These are phyloP conservation scores for Asterophora parasitica DNA, from an alignment of 768 basidiomycete genomes.

Conservation along the genomic window DNA sequence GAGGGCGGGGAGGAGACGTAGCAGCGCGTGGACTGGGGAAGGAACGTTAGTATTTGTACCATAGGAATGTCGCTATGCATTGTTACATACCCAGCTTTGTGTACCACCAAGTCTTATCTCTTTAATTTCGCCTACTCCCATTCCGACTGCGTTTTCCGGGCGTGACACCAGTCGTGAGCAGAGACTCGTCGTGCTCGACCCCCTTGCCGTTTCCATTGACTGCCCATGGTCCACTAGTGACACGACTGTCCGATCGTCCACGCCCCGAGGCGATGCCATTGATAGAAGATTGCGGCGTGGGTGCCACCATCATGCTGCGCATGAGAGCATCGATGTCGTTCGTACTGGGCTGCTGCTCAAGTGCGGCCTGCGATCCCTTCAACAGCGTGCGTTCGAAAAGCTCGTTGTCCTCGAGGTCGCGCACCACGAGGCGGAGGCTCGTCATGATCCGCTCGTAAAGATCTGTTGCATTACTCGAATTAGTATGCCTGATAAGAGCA, in stretches of 20 bases:
- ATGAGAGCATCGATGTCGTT: constrained; percentile 46
- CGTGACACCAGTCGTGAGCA: constrained; percentile 8
- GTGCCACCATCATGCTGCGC: constrained; percentile 46
- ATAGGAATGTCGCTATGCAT: not conserved
- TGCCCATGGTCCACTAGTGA: constrained; percentile 32
- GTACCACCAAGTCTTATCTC: not conserved
- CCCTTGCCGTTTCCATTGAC: constrained; percentile 21
- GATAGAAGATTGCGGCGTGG: constrained; percentile 11
- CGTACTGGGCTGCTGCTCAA: constrained; percentile 38
- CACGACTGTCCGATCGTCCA: constrained; percentile 11
- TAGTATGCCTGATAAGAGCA: not conserved
- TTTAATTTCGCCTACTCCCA: constrained; percentile 15
- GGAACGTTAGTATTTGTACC: not conserved
- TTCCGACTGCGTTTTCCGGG: constrained; percentile 20
- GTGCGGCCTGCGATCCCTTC: constrained; percentile 40
- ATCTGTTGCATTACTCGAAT: constrained; percentile 13
- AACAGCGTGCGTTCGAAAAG: constrained; percentile 43
- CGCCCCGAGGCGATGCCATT: constrained; percentile 5
- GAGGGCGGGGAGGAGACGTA: constrained; percentile 21
- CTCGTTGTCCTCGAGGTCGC: constrained; percentile 42
- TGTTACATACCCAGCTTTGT: not conserved
- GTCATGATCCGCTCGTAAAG: constrained; percentile 33
- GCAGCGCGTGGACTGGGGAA: not conserved
- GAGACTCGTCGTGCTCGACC: constrained; percentile 6
- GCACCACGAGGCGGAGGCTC: constrained; percentile 32